A percentile compares a stretch with the other conserved stretches of the same genome.
Conservation (phyloP, 371 early-diverging fungal genomes). For the Ecytonucleospora hepatopenaei region DNA sequence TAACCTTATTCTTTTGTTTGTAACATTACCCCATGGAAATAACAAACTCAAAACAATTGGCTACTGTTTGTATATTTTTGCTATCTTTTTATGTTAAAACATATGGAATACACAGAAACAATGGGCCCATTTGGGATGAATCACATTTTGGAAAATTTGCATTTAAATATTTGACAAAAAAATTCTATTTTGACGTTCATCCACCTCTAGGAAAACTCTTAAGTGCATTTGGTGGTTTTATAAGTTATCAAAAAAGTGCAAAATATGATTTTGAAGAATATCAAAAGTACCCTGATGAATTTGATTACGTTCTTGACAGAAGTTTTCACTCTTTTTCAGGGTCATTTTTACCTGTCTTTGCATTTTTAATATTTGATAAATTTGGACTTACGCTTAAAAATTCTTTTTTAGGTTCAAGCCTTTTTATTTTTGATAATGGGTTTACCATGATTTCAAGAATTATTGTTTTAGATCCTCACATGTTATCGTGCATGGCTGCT, state of each 20-base stretch:
- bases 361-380: conserved; percentile 72
- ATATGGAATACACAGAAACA: conserved; percentile 52
- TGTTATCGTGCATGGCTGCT: conserved; percentile 75
- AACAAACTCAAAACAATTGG: background rate
- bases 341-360: conserved; percentile 75
- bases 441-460: conserved; percentile 71
- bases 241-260: conserved; percentile 73
- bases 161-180: conserved; percentile 66
- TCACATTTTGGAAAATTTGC: conserved; percentile 97
- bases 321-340: conserved; percentile 61
- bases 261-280: conserved; percentile 75
- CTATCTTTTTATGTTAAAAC: conserved; percentile 47
- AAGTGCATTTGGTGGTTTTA: conserved; percentile 71
- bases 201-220: conserved; percentile 97
- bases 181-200: conserved; percentile 96
- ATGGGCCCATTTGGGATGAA: conserved; percentile 66
- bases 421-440: conserved; percentile 65
- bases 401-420: conserved; percentile 63
- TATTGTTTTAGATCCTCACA: conserved; percentile 88
- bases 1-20: background rate
- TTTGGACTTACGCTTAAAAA: conserved; percentile 62
- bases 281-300: conserved; percentile 64
- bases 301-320: conserved; percentile 82
- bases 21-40: background rate
- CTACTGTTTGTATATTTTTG: conserved; percentile 34